Evolutionary conservation across 2,329 filamentous ascomycete genomes (phyloP), one percentile per base, ranked within the genome.

Genomic region (Colletotrichum sp.): DNA sequence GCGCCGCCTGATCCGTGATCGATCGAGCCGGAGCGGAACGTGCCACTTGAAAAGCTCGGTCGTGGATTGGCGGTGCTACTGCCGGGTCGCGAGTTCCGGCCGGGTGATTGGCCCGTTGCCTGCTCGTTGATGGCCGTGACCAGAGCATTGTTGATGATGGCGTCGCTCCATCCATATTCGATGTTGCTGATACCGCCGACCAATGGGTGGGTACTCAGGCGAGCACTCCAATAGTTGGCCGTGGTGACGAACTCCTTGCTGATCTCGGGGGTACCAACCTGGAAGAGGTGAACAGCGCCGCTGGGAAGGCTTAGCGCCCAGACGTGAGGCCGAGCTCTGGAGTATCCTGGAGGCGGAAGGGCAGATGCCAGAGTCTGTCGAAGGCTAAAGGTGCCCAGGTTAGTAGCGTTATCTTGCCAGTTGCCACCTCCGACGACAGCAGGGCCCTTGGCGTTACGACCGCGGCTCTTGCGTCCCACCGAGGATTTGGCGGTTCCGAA

Each of bases 401-500:
- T 95, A 76, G 98, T 95, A 7, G 97, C 97, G 80, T 98, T 98
- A 78, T 98, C 96, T 82, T 96, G 96, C 97, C 97, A 99, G 82
- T 99, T 98, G 29, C 97, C 97, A 74, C 97, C 97, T 77, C 97
- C 97, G 3, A 98, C 97, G 8, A 94, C 89, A 33, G 92, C 90
- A 15, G 91, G 76, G 13, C 54, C 92, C 71, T 87, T 87, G 66
- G 87, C 85, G 74, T 86, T 87, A 72, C 87, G 84, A 27, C 86
- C 85, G 66, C 89, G 87, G 75, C 84, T 88, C 82, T 95, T 95
- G 77, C 92, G 89, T 38, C 92, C 89, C 78, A 92, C 86, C 1
- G 94, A 94, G 1, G 94, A 94, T 82, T 97, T 97, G 76, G 92
- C 92, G n/a, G 92, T 89, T 61, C 92, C 93, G 84, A 99, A 99